Evolutionary conservation across 2,329 filamentous ascomycete species (phyloP).

Genomic region (Aspergillus neoniger): DNA sequence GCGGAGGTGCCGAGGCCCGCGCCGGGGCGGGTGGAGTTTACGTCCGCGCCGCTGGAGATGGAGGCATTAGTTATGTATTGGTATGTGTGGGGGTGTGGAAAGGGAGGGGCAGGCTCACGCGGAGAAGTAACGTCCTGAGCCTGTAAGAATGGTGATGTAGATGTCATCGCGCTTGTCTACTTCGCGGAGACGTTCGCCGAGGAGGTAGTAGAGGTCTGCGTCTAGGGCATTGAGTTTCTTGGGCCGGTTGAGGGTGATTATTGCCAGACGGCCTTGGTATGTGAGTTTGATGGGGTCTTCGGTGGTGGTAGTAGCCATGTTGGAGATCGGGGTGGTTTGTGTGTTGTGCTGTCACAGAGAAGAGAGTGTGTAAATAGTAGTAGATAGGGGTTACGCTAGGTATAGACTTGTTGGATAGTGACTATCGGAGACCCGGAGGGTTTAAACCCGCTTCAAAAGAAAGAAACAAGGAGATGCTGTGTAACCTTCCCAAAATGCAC

Average conservation of each 20-base stretch:
- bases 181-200: conserved; percentile 73
- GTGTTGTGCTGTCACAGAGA: background rate
- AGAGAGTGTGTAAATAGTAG: background rate
- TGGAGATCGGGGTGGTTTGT: background rate
- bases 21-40: conserved; percentile 57
- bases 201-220: conserved; percentile 71
- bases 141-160: conserved; percentile 80
- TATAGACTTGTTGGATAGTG: background rate
- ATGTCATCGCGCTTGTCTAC: conserved; percentile 78
- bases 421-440: background rate
- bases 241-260: conserved; percentile 82
- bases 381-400: background rate
- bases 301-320: conserved; percentile 28
- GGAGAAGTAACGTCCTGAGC: conserved; percentile 79
- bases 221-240: conserved; percentile 85
- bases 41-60: conserved; percentile 71
- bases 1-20: conserved; percentile 43
- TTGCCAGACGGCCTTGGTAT: conserved; percentile 70
- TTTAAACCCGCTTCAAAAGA: background rate
- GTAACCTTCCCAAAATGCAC: no score
- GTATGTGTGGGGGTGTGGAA: no score
- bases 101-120: conserved; percentile 58
- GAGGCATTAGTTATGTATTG: background rate
- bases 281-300: conserved; percentile 59
- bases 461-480: background rate